These are phyloP conservation scores for Trametes cinnabarina DNA, from an alignment of 768 basidiomycete genomes.

Conservation along the genomic window DNA sequence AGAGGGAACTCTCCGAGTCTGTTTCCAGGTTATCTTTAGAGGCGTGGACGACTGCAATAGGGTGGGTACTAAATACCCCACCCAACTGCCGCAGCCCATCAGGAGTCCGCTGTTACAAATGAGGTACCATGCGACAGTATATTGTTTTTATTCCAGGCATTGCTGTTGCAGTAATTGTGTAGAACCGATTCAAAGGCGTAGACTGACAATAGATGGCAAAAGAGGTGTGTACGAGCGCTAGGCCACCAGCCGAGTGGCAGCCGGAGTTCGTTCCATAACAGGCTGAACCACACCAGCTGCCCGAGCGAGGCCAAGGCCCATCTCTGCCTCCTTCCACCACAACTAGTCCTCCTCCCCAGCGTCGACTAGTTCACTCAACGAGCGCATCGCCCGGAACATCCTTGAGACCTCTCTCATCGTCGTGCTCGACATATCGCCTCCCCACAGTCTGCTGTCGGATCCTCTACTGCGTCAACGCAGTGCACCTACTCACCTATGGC, in stretches of 20 bases:
- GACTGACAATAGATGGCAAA: too few species aligned
- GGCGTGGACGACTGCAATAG: not conserved
- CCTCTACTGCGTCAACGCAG: conserved; percentile 6
- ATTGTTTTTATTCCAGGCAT: not conserved
- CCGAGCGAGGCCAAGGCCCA: conserved; percentile 8
- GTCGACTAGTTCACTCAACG: not conserved
- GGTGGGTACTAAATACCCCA: too few species aligned
- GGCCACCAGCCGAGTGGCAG: not conserved
- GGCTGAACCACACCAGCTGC: conserved; percentile 9
- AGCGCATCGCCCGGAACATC: not conserved
- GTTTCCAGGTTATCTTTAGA: conserved; percentile 11
- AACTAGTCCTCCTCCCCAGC: not conserved
- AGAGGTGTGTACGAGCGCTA: not conserved
- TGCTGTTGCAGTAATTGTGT: not conserved
- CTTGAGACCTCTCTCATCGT: not conserved
- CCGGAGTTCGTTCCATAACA: conserved; percentile 13
- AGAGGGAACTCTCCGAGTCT: conserved; percentile 14
- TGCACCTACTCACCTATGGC: conserved; percentile 17
- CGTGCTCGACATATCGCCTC: not conserved
- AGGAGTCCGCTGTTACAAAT: not conserved
- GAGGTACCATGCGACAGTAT: not conserved
- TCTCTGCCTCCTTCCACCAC: conserved; percentile 3
- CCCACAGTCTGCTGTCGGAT: conserved; percentile 21
- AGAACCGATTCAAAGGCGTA: too few species aligned
- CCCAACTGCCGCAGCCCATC: conserved; percentile 6